Base-by-base conservation (phyloP, 1,284 basidiomycete genomes). In the Ustanciosporium gigantosporum region DNA sequence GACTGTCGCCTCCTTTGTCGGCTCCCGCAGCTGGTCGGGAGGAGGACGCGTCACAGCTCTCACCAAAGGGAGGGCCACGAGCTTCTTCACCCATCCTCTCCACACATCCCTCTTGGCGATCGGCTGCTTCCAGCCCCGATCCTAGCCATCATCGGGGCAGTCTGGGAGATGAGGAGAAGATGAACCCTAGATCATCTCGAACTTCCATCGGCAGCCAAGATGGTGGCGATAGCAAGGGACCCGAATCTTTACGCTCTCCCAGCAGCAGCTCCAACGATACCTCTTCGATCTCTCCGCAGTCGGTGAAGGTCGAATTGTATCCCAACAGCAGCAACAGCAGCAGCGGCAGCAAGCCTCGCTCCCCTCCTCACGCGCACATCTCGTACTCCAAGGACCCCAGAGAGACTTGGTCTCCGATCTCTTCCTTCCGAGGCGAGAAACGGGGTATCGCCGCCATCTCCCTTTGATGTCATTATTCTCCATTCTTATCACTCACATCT, bases 381-480 rank as follows among this genome's bases (percentile, higher is more conserved):
- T 24, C 34, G 4, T 50, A 47, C 34, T 13, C 36, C n/a, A 58
- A 55, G 44, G 50, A 65, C 32, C 55, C 60, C 8, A 42, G 49
- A 21, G 45, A 17, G 22, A 31, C 49, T 16, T 65, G 61, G 61
- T 53, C 46, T 7, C 61, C 61, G 16, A 53, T 64, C 50, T 31
- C 35, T 1, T 47, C 46, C 36, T 31, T 65, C 25, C 40, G 61
- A 3, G 61, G 55, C n/a, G 61, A 65, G 41, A 65, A 65, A 52
- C 31, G 61, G 0, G 36, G 36, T 16, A 31, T 58, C 25, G 29
- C 40, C 19, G 50, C 49, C 25, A 46, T 65, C 38, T 50, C 61
- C 1, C 51, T 31, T 27, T 58, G 21, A 47, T 23, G 20, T 21
- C 32, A 35, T 29, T n/a, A n/a, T n/a, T n/a, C n/a, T n/a, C n/a